These are phyloP conservation scores for Candida rishiriensis DNA, from an alignment of 805 yeast genomes.

Conservation along the genomic window DNA sequence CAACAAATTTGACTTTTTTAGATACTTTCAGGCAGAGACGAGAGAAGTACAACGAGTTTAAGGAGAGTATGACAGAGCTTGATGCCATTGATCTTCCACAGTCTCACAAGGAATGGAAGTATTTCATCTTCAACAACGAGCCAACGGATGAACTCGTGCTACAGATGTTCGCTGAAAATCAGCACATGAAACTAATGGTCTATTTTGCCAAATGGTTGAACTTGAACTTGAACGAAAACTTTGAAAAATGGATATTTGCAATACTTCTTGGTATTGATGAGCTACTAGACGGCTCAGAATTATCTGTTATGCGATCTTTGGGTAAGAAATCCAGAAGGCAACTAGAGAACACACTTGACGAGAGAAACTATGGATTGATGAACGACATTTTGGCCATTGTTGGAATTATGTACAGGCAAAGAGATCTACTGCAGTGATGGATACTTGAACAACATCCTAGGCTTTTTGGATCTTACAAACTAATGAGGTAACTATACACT, in stretches of 20 bases:
- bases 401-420: constrained; percentile 21
- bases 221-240: constrained; percentile 25
- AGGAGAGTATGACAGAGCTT: constrained; percentile 18
- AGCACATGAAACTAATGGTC: constrained; percentile 33
- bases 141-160: constrained; percentile 31
- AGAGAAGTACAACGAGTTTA: constrained; percentile 14
- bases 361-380: constrained; percentile 13
- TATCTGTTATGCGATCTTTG: constrained; percentile 37
- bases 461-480: too few relatives aligned
- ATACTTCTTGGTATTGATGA: constrained; percentile 36
- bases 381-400: constrained; percentile 17
- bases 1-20: constrained; percentile 10
- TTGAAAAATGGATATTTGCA: constrained; percentile 37
- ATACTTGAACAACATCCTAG: too few relatives aligned
- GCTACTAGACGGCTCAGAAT: constrained; percentile 33
- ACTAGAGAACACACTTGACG: constrained; percentile 16
- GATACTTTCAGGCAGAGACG: constrained; percentile 13
- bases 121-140: constrained; percentile 29
- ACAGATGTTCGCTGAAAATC: constrained; percentile 32
- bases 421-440: constrained; percentile 16
- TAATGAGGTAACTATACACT: too few relatives aligned
- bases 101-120: constrained; percentile 40
- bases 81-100: constrained; percentile 33
- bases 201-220: constrained; percentile 41
- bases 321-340: constrained; percentile 34